A percentile compares a stretch with the other conserved stretches of the same genome.
These are phyloP conservation scores for Volvox reticuliferus DNA, from an alignment of 139 green algal species.

Conservation along the genomic window DNA sequence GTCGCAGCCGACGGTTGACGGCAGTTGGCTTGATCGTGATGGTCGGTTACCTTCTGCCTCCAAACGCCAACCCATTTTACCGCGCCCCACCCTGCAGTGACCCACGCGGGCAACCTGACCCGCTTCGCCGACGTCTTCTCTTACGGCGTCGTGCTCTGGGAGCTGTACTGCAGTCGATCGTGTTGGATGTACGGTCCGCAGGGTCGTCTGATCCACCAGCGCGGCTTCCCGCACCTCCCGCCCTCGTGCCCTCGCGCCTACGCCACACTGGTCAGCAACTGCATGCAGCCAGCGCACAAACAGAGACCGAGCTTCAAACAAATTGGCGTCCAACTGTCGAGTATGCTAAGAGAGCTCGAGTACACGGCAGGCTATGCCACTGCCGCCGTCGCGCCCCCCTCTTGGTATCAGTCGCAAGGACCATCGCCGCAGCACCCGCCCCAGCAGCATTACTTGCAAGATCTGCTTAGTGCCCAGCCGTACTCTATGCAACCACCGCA, in stretches of 20 bases:
- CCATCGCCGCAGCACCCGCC: not conserved
- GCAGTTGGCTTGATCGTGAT: too few relatives aligned
- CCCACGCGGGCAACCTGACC: constrained; percentile 39
- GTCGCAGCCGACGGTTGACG: too few relatives aligned
- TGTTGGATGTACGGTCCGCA: constrained; percentile 27
- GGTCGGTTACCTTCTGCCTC: too few relatives aligned
- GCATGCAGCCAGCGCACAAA: constrained; percentile 39
- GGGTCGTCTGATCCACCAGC: not conserved
- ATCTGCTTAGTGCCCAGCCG: not conserved
- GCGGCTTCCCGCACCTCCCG: constrained; percentile 47
- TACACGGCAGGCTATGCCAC: not conserved
- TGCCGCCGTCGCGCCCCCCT: not conserved
- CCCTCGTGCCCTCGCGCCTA: constrained; percentile 9
- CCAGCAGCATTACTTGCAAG: not conserved
- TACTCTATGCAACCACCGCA: not conserved
- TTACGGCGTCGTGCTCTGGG: constrained; percentile 53
- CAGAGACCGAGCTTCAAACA: constrained; percentile 49
- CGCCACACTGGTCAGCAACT: constrained; percentile 9
- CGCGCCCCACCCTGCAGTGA: not conserved
- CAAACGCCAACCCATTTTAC: too few relatives aligned
- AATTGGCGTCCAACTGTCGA: constrained; percentile 11
- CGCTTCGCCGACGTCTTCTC: constrained; percentile 49
- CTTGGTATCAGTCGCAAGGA: not conserved
- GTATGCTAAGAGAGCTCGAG: constrained; percentile 20
- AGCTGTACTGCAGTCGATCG: constrained; percentile 48